phyloP scores from a whole-genome alignment of 139 green algal species.

The Volvox africanus region DNA sequence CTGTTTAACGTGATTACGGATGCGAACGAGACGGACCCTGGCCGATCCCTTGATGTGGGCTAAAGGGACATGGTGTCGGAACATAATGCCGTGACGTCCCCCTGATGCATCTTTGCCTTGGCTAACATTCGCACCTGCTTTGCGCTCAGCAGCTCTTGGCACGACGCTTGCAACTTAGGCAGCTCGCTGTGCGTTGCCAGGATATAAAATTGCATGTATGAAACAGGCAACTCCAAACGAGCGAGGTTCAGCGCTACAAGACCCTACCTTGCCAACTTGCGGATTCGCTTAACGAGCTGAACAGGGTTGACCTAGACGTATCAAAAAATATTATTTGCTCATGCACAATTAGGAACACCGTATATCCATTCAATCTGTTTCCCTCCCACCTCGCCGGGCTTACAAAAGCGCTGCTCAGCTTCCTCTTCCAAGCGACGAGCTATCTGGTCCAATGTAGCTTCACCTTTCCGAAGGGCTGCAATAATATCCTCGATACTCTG shows the following conservation, averaged over 20 bases:
- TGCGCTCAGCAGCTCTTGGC: conserved; percentile 18
- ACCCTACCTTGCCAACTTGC: conserved; percentile 8
- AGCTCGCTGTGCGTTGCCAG: conserved; percentile 6
- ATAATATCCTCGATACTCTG: conserved; percentile 18
- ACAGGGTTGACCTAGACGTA: conserved; percentile 17
- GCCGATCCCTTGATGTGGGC: not conserved
- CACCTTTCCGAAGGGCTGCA: not conserved
- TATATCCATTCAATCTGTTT: too few species aligned
- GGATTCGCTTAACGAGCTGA: not conserved
- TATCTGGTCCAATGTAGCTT: conserved; percentile 13
- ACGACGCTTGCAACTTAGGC: conserved; percentile 17
- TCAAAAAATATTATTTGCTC: not conserved
- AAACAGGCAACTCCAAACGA: not conserved
- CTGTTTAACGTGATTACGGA: not conserved
- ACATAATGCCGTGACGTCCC: not conserved
- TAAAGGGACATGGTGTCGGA: not conserved
- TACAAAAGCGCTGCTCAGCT: conserved; percentile 7
- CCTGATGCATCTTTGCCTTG: not conserved
- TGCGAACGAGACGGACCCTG: not conserved
- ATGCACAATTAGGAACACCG: too few species aligned
- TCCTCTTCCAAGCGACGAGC: conserved; percentile 33
- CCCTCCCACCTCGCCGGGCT: not conserved
- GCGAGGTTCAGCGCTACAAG: not conserved
- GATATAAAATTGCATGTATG: not conserved
- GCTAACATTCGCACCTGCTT: conserved; percentile 17